Base-by-base conservation (phyloP, 1,284 basidiomycete species). In the Boletus subluridellus region DNA sequence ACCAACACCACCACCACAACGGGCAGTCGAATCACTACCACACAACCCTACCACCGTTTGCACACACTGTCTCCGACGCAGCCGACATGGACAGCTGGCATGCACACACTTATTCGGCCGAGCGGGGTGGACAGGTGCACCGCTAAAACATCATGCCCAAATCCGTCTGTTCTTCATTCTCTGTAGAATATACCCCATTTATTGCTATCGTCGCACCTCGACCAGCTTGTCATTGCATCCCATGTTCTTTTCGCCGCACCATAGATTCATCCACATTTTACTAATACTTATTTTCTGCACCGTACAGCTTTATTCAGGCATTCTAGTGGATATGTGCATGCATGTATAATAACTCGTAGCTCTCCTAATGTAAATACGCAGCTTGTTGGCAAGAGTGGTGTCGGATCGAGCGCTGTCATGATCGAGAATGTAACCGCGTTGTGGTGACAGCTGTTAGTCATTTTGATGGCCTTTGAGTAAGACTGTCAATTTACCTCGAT, bases 61-160 rank as follows among this genome's bases (percentile, higher is more conserved):
- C 80, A 41, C 76, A 78, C 60, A 72, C 73, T 10, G 68, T 72
- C 21, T 71, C 75, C 47, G 74, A 75, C 55, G 66, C 76, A 44
- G 57, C 57, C 14, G 75, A 72, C 46, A 76, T 86, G 71, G 79
- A 82, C 65, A 80, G 72, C 54, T 89, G 86, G 86, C 82, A 84
- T 41, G 51, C 67, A 9, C 66, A 69, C 63, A 67, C 74, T 2
- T 86, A 86, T 60, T 83, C 82, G 51, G 80, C 84, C 37, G 85
- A 86, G 67, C 81, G 86, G 44, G 77, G 66, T 11, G 67, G 78
- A 14, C 81, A 80, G 57, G 71, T 85, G 39, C 82, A 84, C 67
- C 80, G 81, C 61, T 84, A 68, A 60, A 65, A 45, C 39, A 17
- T 24, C 7, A 8, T 5, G 11, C 30, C 32, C 49, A 21, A 52